A percentile compares a stretch with the other conserved stretches of the same genome.
phyloP scores from a whole-genome alignment of 2,329 filamentous ascomycete species.

The Dactylellina haptotyla region DNA sequence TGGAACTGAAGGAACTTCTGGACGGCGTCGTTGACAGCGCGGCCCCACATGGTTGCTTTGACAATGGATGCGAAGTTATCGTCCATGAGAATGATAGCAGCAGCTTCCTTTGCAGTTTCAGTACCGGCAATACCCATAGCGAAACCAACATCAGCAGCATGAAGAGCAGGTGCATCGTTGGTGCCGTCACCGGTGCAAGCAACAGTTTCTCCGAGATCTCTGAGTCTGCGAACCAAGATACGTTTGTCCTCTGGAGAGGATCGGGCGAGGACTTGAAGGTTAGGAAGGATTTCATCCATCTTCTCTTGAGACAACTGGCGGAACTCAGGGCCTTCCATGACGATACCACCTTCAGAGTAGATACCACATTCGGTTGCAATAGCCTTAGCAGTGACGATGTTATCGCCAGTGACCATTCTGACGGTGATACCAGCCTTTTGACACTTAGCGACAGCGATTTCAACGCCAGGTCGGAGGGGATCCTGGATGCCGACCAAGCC shows the following conservation, averaged over 20 bases:
- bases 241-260: conserved; percentile 77
- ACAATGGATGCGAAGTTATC: conserved; percentile 73
- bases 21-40: conserved; percentile 69
- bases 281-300: conserved; percentile 69
- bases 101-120: conserved; percentile 72
- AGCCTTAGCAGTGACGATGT: conserved; percentile 64
- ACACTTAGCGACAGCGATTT: conserved; percentile 62
- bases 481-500: conserved; percentile 65
- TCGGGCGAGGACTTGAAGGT: conserved; percentile 74
- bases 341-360: conserved; percentile 62
- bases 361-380: conserved; percentile 63
- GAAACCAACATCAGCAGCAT: conserved; percentile 74
- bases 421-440: conserved; percentile 64
- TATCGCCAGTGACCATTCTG: conserved; percentile 66
- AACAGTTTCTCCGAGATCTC: conserved; percentile 73
- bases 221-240: conserved; percentile 72
- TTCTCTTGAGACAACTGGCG: conserved; percentile 62
- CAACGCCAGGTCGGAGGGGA: conserved; percentile 64
- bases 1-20: conserved; percentile 72
- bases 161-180: conserved; percentile 73
- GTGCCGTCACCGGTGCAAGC: conserved; percentile 75
- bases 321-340: conserved; percentile 64
- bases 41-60: conserved; percentile 71
- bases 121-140: conserved; percentile 75
- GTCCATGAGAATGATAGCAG: conserved; percentile 71